Evolutionary conservation across 2,329 filamentous ascomycete genomes (phyloP), one percentile per base, ranked within the genome.

Genomic region (Alternaria sp.): DNA sequence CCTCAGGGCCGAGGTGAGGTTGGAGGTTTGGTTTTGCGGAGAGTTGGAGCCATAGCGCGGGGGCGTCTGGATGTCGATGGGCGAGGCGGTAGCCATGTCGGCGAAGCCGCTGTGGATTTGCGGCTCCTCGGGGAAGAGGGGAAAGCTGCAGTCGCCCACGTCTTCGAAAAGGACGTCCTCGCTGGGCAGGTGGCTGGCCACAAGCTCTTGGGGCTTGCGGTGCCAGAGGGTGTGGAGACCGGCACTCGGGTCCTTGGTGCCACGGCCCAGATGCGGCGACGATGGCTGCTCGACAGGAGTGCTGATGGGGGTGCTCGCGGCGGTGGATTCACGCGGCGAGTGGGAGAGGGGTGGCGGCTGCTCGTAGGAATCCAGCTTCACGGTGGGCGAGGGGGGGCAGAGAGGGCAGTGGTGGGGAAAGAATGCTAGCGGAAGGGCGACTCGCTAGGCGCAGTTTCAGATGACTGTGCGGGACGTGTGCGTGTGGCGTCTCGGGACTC

Each of bases 1-100:
- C 69, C 86, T 84, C 56, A 89, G 77, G 46, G 86, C 86, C 45
- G 84, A 86, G 5, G 86, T 88, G 65, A 88, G 79, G 69, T 87
- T 88, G 34, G 86, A 88, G 11, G 85, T 84, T 74, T 87, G 85
- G 71, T 84, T 85, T 60, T 84, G 84, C 50, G 86, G 85, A 31
- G 85, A 86, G 64, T 85, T 81, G 53, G 84, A 86, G 64, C 82
- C 82, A 80, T 82, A 81, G 69, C 81, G 83, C 72, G 71, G 79
- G 60, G 80, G 77, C 58, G 82, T 80, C 69, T 84, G 78, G 70
- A 88, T 87, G 73, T 88, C 84, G 74, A 88, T 85, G 44, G 86
- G 85, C 58, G 81, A 79, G 61, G 84, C 82, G 54, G 80, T 74
- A 63, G 82, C 82, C 84, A 86, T 86, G 67, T 72, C 79, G 76